A percentile compares a stretch with the other conserved stretches of the same genome.
phyloP scores from a whole-genome alignment of 805 yeast genomes.

The Starmerella vitae region DNA sequence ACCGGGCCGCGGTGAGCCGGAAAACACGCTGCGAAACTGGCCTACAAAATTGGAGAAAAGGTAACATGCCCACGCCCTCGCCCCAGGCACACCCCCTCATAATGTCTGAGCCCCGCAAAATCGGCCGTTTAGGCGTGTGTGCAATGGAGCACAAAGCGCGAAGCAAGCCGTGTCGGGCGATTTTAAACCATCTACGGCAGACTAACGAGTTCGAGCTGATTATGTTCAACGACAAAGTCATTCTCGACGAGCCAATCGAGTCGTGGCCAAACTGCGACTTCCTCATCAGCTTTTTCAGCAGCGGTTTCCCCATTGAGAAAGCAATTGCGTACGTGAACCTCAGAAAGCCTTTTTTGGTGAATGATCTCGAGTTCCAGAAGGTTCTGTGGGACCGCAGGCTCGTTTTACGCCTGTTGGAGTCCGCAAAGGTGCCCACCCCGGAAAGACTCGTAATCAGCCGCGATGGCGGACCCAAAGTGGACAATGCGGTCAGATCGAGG shows the following conservation, averaged over 20 bases:
- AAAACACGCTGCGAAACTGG: background rate
- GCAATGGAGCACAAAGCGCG: slow-evolving; percentile 97
- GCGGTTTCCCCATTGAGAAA: slow-evolving; percentile 91
- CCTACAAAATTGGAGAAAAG: too few species aligned
- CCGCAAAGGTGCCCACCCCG: slow-evolving; percentile 82
- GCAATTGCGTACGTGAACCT: slow-evolving; percentile 83
- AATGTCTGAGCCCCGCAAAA: slow-evolving; percentile 9
- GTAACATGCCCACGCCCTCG: too few species aligned
- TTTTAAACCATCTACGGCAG: slow-evolving; percentile 72
- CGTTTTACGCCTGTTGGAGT: slow-evolving; percentile 64
- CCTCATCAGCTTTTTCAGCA: slow-evolving; percentile 81
- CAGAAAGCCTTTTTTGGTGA: slow-evolving; percentile 78
- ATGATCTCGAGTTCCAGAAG: slow-evolving; percentile 82
- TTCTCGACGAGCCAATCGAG: slow-evolving; percentile 81
- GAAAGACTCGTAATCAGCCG: slow-evolving; percentile 75
- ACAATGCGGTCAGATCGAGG: slow-evolving; percentile 48
- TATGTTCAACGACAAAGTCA: slow-evolving; percentile 93
- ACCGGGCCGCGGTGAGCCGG: too few species aligned
- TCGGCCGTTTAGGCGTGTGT: slow-evolving; percentile 95
- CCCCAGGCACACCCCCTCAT: too few species aligned
- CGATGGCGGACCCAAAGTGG: slow-evolving; percentile 91
- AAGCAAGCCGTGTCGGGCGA: slow-evolving; percentile 88
- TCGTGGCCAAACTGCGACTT: slow-evolving; percentile 99
- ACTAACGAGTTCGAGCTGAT: slow-evolving; percentile 94
- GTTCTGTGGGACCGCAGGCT: slow-evolving; percentile 95